Base-by-base conservation (phyloP, 768 basidiomycete species). In the Serendipita sp. region DNA sequence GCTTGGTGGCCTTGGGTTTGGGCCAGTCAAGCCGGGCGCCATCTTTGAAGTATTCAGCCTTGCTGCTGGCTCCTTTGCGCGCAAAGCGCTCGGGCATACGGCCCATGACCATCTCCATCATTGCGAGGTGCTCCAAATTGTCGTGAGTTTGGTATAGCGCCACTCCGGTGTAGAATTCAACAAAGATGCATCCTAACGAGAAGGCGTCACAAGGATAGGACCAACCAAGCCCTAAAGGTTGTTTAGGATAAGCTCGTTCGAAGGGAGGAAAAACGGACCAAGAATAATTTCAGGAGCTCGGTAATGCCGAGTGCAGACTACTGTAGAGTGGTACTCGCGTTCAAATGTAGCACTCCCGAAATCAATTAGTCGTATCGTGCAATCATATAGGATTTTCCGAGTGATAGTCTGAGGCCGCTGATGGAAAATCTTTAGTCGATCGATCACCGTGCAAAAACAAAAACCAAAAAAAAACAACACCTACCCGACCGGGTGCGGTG, bases 81-180 rank as follows among this genome's bases (percentile, higher is more conserved):
- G 84, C 83, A 71, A 95, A 91, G 3, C 86, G 84, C 62, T 88
- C 85, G 0, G 94, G 91, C 87, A 98, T 94, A 77, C 89, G 90
- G 66, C 95, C 95, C 89, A 98, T 97, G 44, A 98, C 96, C 73
- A 89, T 86, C 73, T 98, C 94, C 96, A 99, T 99, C 96, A 99
- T 99, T 45, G 95, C 96, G 13, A 99, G 83, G 75, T 99, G 96
- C 74, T 99, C 96, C 7, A 98, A 82, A 73, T 99, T 98, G 75
- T 98, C 95, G 71, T 98, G 96, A 0, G 96, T 98, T 75, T 99
- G 96, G 76, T 96, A 99, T n/a, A 99, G 81, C 5, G 96, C 96
- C 38, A 92, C 84, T 32, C 96, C 96, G 16, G 96, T 99, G 77
- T 85, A 95, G 74, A 99, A 98, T 74, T 99, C 96, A 65, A 99